Percentiles rank a stretch among this genome's conserved stretches.
Evolutionary conservation across 2,329 filamentous ascomycete genomes (phyloP).

Genomic region (Aspergillus piperis): DNA sequence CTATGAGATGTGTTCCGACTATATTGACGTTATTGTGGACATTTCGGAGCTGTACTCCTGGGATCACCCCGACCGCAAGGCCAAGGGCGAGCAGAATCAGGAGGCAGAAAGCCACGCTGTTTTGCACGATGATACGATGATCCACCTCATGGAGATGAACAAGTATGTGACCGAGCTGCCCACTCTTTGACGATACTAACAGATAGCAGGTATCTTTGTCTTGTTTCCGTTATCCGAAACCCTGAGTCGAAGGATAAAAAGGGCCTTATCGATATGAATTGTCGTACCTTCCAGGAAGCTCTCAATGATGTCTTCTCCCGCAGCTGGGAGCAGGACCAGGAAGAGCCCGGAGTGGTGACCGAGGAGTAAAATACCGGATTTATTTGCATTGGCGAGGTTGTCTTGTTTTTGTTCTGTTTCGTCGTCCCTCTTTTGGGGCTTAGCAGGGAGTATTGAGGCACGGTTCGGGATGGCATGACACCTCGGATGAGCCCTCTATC

Average conservation of each 20-base stretch:
- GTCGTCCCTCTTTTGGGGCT: not conserved
- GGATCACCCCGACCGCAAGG: slow-evolving; percentile 50
- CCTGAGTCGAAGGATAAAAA: slow-evolving; percentile 66
- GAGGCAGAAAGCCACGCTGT: slow-evolving; percentile 65
- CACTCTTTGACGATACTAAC: slow-evolving; percentile 17
- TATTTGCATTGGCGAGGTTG: not conserved
- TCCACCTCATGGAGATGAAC: slow-evolving; percentile 68
- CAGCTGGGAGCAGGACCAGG: slow-evolving; percentile 45
- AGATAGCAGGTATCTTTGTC: slow-evolving; percentile 57
- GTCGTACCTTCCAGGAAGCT: slow-evolving; percentile 63
- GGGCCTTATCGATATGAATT: slow-evolving; percentile 67
- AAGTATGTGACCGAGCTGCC: slow-evolving; percentile 50
- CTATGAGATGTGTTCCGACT: slow-evolving; percentile 98
- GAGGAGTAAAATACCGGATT: not conserved
- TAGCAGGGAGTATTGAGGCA: slow-evolving; percentile 2
- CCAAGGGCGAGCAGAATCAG: slow-evolving; percentile 49
- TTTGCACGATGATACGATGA: slow-evolving; percentile 61
- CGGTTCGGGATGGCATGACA: not conserved
- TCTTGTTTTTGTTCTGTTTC: not conserved
- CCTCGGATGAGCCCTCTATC: not conserved
- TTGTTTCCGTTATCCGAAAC: slow-evolving; percentile 66
- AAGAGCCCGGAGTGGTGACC: slow-evolving; percentile 18
- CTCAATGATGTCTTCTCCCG: slow-evolving; percentile 63
- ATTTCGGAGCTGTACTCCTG: slow-evolving; percentile 94
- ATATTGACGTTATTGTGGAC: slow-evolving; percentile 97